Evolutionary conservation across 148 eudicot species (phyloP).

Genomic region (Arbutus unedo): DNA sequence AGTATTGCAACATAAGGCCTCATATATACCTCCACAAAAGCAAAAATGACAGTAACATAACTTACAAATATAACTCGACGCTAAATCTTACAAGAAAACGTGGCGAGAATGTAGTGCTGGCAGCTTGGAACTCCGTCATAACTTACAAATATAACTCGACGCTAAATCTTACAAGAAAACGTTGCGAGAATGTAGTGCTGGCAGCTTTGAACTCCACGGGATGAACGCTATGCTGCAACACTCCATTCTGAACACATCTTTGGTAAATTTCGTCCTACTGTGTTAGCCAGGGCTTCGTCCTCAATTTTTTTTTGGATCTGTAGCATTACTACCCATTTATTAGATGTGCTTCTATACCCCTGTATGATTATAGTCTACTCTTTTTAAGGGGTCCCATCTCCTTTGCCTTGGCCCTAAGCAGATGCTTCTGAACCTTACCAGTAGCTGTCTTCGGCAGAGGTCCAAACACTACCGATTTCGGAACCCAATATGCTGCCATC

Average conservation of each 20-base stretch:
- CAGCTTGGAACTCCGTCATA: background rate
- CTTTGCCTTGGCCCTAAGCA: constrained; percentile 78
- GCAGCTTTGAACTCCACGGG: background rate
- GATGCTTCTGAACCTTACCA: constrained; percentile 90
- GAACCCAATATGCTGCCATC: constrained; percentile 90
- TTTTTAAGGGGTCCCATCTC: constrained; percentile 80
- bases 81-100: background rate
- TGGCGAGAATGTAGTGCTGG: background rate
- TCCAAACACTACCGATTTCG: constrained; percentile 78
- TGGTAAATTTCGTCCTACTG: too few relatives aligned
- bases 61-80: background rate
- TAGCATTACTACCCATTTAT: background rate
- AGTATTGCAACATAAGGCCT: background rate
- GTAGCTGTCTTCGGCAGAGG: constrained; percentile 93
- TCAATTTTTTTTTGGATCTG: background rate
- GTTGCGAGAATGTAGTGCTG: background rate
- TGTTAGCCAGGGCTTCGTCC: too few relatives aligned
- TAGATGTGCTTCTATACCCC: background rate
- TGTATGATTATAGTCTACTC: constrained; percentile 49
- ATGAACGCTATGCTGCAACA: background rate
- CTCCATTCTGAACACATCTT: background rate
- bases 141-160: background rate
- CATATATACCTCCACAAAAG: background rate
- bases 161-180: background rate
- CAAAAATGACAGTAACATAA: background rate